phyloP scores from a whole-genome alignment of 139 green algal genomes.

The Volvox africanus region DNA sequence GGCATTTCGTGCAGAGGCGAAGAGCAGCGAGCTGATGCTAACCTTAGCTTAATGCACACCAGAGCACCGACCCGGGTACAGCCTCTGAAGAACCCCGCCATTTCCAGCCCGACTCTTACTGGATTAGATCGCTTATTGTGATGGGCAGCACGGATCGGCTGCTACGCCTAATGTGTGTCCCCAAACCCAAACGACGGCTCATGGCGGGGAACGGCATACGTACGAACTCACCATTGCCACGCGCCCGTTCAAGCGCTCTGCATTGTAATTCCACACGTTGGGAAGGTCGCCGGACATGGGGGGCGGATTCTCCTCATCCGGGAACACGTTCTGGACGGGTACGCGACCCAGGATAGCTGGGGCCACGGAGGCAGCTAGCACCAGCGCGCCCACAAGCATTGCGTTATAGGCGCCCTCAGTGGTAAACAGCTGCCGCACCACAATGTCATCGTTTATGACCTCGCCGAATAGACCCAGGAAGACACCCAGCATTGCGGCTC shows the following conservation, averaged over 20 bases:
- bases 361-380: conserved; percentile 35
- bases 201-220: too few species aligned
- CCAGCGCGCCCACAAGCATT: conserved; percentile 27
- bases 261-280: conserved; percentile 48
- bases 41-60: too few species aligned
- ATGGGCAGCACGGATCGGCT: too few species aligned
- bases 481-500: conserved; percentile 36
- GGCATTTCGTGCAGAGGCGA: too few species aligned
- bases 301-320: conserved; percentile 11
- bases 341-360: conserved; percentile 39
- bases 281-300: not conserved
- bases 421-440: conserved; percentile 43
- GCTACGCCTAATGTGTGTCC: too few species aligned
- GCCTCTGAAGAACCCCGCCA: too few species aligned
- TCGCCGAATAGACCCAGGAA: conserved; percentile 36
- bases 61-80: too few species aligned
- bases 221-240: conserved; percentile 31
- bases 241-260: conserved; percentile 44
- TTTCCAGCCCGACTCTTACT: too few species aligned
- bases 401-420: conserved; percentile 32
- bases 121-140: too few species aligned
- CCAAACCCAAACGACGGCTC: too few species aligned
- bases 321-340: conserved; percentile 45
- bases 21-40: too few species aligned
- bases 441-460: conserved; percentile 17